phyloP scores from a whole-genome alignment of 768 basidiomycete genomes.

The Favolaschia claudopus region DNA sequence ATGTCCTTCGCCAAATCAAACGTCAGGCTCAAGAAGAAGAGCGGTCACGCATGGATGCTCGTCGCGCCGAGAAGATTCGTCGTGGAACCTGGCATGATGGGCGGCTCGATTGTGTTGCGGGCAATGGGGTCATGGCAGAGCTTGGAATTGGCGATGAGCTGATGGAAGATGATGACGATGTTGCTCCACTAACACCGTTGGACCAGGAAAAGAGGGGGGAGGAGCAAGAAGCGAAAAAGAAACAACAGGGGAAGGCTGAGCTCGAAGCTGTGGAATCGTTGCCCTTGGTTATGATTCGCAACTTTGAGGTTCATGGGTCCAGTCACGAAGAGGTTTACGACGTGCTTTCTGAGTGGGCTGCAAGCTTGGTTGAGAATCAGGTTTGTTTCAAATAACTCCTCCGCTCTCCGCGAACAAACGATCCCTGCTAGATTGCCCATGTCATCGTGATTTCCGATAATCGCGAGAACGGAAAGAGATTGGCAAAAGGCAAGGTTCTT shows the following conservation, averaged over 20 bases:
- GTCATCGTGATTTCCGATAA: slow-evolving; percentile 66
- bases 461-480: slow-evolving; percentile 82
- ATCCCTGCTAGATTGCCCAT: no score
- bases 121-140: slow-evolving; percentile 76
- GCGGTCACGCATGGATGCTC: slow-evolving; percentile 37
- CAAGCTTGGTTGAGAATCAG: slow-evolving; percentile 79
- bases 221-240: slow-evolving; percentile 30
- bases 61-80: slow-evolving; percentile 49
- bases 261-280: slow-evolving; percentile 63
- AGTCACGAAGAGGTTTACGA: slow-evolving; percentile 73
- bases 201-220: slow-evolving; percentile 24
- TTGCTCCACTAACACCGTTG: background rate
- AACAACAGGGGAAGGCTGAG: slow-evolving; percentile 49
- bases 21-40: slow-evolving; percentile 48
- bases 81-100: slow-evolving; percentile 88
- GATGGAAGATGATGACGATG: slow-evolving; percentile 12
- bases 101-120: slow-evolving; percentile 82
- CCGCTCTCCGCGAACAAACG: no score
- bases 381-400: slow-evolving; percentile 55
- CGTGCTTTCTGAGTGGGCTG: slow-evolving; percentile 85
- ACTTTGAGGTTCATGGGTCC: slow-evolving; percentile 63
- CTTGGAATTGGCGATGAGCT: slow-evolving; percentile 26
- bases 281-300: slow-evolving; percentile 88
- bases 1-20: slow-evolving; percentile 45
- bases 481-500: slow-evolving; percentile 72